Conservation (phyloP, 352 stramenopile species). For the Pythium dissotocum region DNA sequence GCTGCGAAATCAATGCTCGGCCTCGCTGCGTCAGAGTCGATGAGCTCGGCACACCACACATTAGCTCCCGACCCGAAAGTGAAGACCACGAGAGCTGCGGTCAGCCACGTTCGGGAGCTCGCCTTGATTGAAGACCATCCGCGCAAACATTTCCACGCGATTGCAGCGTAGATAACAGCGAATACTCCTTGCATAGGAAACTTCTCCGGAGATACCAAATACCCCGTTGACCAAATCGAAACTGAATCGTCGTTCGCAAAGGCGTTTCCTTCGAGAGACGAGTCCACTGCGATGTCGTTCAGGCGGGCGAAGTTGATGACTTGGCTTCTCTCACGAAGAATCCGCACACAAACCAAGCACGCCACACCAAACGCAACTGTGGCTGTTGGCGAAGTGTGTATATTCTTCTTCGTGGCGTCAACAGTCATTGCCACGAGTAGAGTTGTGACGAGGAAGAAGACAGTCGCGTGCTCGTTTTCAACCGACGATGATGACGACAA, state of each 20-base stretch:
- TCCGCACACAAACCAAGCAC: conserved; percentile 48
- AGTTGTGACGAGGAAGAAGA: conserved; percentile 72
- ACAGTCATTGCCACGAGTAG: conserved; percentile 38
- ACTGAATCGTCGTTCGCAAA: conserved; percentile 79
- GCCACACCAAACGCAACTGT: conserved; percentile 29
- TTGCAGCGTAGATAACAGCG: conserved; percentile 38
- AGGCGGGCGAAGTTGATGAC: conserved; percentile 88
- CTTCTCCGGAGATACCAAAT: conserved; percentile 35
- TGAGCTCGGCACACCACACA: conserved; percentile 19
- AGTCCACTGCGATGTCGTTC: conserved; percentile 56
- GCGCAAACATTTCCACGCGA: conserved; percentile 25
- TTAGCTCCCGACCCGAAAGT: conserved; percentile 31
- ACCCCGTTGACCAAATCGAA: conserved; percentile 75
- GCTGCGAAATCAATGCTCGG: conserved; percentile 27
- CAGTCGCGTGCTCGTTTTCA: conserved; percentile 88
- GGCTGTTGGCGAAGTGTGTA: too few relatives aligned
- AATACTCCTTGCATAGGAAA: conserved; percentile 35
- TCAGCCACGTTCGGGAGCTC: background rate
- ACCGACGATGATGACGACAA: conserved; percentile 85
- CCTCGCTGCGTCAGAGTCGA: background rate
- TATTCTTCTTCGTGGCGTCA: background rate
- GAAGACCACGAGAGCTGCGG: conserved; percentile 24
- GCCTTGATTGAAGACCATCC: background rate
- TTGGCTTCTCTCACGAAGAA: conserved; percentile 78
- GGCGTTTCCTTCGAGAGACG: conserved; percentile 53